These are phyloP conservation scores for Gliomastix tumulicola DNA, from an alignment of 2,329 filamentous ascomycete species.

Conservation along the genomic window DNA sequence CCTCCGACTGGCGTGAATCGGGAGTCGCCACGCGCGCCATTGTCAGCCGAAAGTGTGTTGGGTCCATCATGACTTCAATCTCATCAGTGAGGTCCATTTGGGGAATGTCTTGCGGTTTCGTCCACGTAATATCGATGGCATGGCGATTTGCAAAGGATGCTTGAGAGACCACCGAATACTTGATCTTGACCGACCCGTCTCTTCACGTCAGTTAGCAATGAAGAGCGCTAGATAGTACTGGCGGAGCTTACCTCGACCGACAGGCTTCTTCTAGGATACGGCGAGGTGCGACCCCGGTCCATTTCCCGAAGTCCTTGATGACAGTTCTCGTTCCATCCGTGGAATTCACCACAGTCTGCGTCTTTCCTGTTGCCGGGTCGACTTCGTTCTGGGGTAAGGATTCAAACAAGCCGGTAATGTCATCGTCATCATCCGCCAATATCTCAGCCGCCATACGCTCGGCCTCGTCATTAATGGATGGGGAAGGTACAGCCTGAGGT, in stretches of 20 bases:
- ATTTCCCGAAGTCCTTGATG: constrained; percentile 79
- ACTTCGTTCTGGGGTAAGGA: constrained; percentile 55
- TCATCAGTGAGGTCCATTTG: constrained; percentile 24
- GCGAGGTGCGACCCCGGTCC: constrained; percentile 68
- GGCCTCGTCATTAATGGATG: constrained; percentile 50
- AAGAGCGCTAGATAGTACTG: not conserved
- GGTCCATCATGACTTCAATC: constrained; percentile 35
- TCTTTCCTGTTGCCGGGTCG: constrained; percentile 51
- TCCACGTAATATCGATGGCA: constrained; percentile 69
- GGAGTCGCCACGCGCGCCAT: constrained; percentile 72
- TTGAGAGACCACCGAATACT: constrained; percentile 64
- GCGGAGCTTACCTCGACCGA: constrained; percentile 55
- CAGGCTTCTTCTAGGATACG: constrained; percentile 83
- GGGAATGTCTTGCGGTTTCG: constrained; percentile 57
- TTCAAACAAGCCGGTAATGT: constrained; percentile 43
- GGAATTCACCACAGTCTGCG: constrained; percentile 46
- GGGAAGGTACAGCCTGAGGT: too few relatives aligned
- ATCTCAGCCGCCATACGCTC: constrained; percentile 52
- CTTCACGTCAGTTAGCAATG: constrained; percentile 34
- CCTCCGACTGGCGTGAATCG: constrained; percentile 75
- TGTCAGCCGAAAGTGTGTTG: constrained; percentile 56
- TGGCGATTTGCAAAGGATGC: constrained; percentile 71
- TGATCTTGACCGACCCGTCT: constrained; percentile 62
- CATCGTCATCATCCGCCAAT: constrained; percentile 51
- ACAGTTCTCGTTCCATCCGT: constrained; percentile 47